Base-by-base conservation (phyloP, 1,284 basidiomycete species). In the Trichosporon sp. region DNA sequence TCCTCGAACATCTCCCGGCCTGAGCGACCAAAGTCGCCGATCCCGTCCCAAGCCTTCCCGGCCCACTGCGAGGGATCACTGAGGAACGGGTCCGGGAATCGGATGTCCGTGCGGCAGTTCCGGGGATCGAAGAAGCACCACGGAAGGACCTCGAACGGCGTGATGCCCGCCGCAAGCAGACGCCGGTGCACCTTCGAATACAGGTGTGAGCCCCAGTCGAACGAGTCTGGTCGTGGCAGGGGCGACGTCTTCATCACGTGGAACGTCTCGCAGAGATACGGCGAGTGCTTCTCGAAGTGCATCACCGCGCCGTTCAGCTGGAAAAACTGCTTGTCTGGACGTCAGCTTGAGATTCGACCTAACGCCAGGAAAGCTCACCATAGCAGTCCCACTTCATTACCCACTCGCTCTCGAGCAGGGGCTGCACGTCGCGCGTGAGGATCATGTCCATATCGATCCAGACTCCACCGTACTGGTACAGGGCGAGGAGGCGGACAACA, bases 401-500 rank as follows among this genome's bases (percentile, higher is more conserved):
- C 77, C 93, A 97, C 78, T 97, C 94, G 73, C 90, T 89, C 78
- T 95, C 93, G 7, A 89, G 81, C 62, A 96, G 81, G 4, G 92
- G 90, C 4, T 87, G 83, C 23, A 96, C 81, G 78, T 92, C 89
- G 59, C 93, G 82, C 49, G 91, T 93, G 66, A 95, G 79, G 63
- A 97, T 83, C 70, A 89, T 89, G 79, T 96, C 94, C 91, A 96
- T 95, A 77, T 97, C 93, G 65, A 95, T 85, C 94, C 94, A 97
- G 33, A 93, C 85, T 2, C 94, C 94, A 5, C 93, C 93, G 73
- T 86, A 87, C 67, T 86, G 86, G 90, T 92, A 95, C n/a, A 95
- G 81, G 44, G 93, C 86, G 40, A 97, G 82, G 63, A 97, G 76
- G 57, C 94, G 83, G 29, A 95, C 84, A 40, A 95, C 83, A 78